A percentile compares a stretch with the other conserved stretches of the same genome.
These are phyloP conservation scores for Agaricus subrufescens DNA, from an alignment of 768 basidiomycete genomes.

Conservation along the genomic window DNA sequence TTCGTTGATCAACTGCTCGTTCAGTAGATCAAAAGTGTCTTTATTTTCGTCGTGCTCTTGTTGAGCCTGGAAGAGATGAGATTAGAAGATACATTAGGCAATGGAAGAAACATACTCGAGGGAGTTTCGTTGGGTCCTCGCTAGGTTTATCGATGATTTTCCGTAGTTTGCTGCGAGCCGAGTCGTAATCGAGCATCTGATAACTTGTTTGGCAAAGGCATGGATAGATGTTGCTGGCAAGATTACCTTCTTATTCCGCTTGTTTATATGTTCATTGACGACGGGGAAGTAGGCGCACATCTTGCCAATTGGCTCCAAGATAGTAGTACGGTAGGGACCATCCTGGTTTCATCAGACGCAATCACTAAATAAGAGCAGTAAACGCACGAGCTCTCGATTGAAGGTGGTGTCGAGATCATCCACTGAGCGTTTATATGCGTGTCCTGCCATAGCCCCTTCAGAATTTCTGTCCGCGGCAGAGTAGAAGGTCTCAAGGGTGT, in stretches of 20 bases:
- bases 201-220: neutral
- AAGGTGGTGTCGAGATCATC: slow-evolving; percentile 89
- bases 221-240: neutral
- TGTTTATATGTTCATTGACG: slow-evolving; percentile 89
- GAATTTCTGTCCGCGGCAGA: slow-evolving; percentile 76
- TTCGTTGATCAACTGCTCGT: slow-evolving; percentile 87
- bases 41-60: slow-evolving; percentile 94
- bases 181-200: slow-evolving; percentile 92
- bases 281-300: slow-evolving; percentile 94
- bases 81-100: neutral
- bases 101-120: slow-evolving; percentile 48
- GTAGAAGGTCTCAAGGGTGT: slow-evolving; percentile 93
- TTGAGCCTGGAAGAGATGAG: slow-evolving; percentile 60
- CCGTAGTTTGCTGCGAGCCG: slow-evolving; percentile 84
- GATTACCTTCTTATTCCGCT: slow-evolving; percentile 92
- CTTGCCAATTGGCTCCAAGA: slow-evolving; percentile 93
- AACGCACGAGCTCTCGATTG: slow-evolving; percentile 75
- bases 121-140: slow-evolving; percentile 89
- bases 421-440: slow-evolving; percentile 93
- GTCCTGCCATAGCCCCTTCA: slow-evolving; percentile 94
- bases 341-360: slow-evolving; percentile 50
- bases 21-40: slow-evolving; percentile 90
- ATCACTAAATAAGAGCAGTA: neutral
- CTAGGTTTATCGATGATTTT: slow-evolving; percentile 90
- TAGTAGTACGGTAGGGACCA: slow-evolving; percentile 88